Evolutionary conservation across 176 grass and related monocot species (phyloP).

Genomic region (maize (Zea mays)): Zm-B73-REFERENCE-NAM-5.0 NC_050098.1:79110501-79111000

Average conservation of each 20-base stretch:
- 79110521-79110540: constrained; percentile 84
- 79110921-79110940: too few relatives aligned
- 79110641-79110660: constrained; percentile 89
- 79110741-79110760: neutral
- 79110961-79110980: too few relatives aligned
- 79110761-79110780: neutral
- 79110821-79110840: too few relatives aligned
- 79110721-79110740: neutral
- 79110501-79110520: constrained; percentile 98
- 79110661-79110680: constrained; percentile 71
- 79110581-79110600: constrained; percentile 72
- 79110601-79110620: constrained; percentile 68
- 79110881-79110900: too few relatives aligned
- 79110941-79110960: too few relatives aligned
- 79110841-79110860: too few relatives aligned
- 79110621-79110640: constrained; percentile 91
- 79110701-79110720: neutral
- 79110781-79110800: neutral
- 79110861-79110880: too few relatives aligned
- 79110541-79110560: constrained; percentile 97
- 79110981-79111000: too few relatives aligned
- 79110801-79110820: too few relatives aligned
- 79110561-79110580: constrained; percentile 73
- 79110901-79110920: too few relatives aligned
- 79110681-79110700: constrained; percentile 8